Evolutionary conservation across 257 asterid genomes (phyloP), one percentile per base, ranked within the genome.

Genomic region (Jaltomata sinuosa): DNA sequence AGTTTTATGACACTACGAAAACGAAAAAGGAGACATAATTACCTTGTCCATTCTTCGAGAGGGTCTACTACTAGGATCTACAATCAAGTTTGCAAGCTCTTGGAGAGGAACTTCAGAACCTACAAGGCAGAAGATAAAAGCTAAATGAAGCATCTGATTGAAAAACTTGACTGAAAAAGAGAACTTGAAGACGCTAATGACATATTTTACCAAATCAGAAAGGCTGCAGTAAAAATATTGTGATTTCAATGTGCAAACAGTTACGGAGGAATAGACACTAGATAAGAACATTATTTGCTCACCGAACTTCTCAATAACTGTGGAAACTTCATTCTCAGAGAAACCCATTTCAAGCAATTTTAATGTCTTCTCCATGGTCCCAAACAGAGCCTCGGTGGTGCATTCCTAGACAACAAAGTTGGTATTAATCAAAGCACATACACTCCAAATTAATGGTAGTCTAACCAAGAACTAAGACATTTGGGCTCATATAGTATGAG

Each of bases 301-400:
- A 95, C 98, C 98, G 32, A 93, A 91, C 89, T 80, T 94, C 80
- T 95, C 99, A 86, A 94, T 93, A 88, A 95, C 98, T 55, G 87
- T 84, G 34, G 99, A 97, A 86, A 95, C 92, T 68, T 94, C 97
- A 8, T 89, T 84, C 84, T 97, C 99, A 25, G 97, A 71, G 87
- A 97, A 97, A 55, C 99, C 99, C 96, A 97, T 97, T 83, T 95
- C 98, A 78, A 95, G 92, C 87, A 97, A 85, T 85, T 85, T 85
- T 69, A 97, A 98, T 32, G 98, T 92, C 91, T 95, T 97, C 87
- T 97, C 98, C 99, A 95, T 97, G 68, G 94, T 93, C 81, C 98
- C 93, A 89, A 93, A 94, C 89, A 95, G 84, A 50, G 89, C 86
- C 85, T 95, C 99, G 31, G 94, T 93, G 92, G 82, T 88, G 87